These are phyloP conservation scores for Pseudopithomyces chartarum DNA, from an alignment of 2,329 filamentous ascomycete genomes.

Conservation along the genomic window DNA sequence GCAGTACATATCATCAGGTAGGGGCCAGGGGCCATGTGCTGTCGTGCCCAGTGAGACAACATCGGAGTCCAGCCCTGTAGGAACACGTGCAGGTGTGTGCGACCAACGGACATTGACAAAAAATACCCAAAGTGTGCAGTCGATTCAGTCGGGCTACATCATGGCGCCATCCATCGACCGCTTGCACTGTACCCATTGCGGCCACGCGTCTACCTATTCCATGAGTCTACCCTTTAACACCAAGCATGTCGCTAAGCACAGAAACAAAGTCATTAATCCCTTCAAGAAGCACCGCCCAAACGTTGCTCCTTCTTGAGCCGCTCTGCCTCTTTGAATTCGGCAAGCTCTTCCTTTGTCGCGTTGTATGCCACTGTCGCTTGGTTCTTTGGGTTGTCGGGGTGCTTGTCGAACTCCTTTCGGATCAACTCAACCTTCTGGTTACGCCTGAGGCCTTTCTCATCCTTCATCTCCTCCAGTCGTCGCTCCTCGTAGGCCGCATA, in stretches of 20 bases:
- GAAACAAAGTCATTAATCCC: conserved; percentile 2
- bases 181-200: background rate
- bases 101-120: background rate
- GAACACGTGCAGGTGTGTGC: conserved; percentile 3
- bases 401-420: conserved; percentile 91
- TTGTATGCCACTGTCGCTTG: conserved; percentile 79
- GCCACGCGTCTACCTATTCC: background rate
- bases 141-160: background rate
- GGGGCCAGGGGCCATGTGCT: background rate
- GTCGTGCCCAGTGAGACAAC: conserved; percentile 5
- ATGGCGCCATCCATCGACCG: background rate
- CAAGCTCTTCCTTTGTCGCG: conserved; percentile 76
- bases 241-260: conserved; percentile 13
- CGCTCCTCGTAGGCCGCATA: conserved; percentile 82
- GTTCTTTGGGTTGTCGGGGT: conserved; percentile 94
- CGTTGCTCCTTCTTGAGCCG: conserved; percentile 75
- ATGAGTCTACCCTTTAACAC: conserved; percentile 23
- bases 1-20: too few species aligned
- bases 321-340: conserved; percentile 68
- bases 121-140: background rate
- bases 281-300: conserved; percentile 49
- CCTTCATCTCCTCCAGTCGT: conserved; percentile 81
- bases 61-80: conserved; percentile 6
- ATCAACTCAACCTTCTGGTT: conserved; percentile 86
- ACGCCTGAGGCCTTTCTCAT: conserved; percentile 78